Conservation (phyloP, 2,329 filamentous ascomycete genomes). For the Fusarium cyanostomum region DNA sequence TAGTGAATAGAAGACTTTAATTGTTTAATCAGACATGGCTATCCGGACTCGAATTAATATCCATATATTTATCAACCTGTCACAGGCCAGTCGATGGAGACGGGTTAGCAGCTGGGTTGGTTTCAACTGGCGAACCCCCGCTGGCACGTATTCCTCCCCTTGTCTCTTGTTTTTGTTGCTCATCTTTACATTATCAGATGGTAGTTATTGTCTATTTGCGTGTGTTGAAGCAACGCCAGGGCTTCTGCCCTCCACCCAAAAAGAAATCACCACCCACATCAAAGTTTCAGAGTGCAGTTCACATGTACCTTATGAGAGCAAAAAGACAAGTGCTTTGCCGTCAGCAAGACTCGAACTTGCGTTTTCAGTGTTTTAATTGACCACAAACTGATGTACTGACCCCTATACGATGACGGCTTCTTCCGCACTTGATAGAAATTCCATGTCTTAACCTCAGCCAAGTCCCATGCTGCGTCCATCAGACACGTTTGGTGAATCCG, state of each 20-base stretch:
- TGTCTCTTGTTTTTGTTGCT: background rate
- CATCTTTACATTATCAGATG: background rate
- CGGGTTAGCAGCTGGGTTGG: background rate
- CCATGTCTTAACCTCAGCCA: fast-evolving
- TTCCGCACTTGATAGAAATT: background rate
- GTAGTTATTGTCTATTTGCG: too few relatives aligned
- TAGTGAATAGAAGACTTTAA: too few relatives aligned
- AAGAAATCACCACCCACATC: too few relatives aligned
- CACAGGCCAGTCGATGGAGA: background rate
- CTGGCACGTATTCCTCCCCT: background rate
- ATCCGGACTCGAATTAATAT: background rate
- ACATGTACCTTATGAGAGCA: fast-evolving
- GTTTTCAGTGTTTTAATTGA: conserved; percentile 35
- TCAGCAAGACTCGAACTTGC: conserved; percentile 40
- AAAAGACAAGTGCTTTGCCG: conserved; percentile 23
- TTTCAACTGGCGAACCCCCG: background rate
- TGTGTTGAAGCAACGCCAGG: too few relatives aligned
- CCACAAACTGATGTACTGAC: conserved; percentile 39
- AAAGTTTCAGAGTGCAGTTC: too few relatives aligned
- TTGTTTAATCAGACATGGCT: background rate
- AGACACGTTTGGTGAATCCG: too few relatives aligned
- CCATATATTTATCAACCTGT: background rate
- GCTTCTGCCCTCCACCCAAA: too few relatives aligned
- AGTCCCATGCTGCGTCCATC: background rate
- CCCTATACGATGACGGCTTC: conserved; percentile 38